Base-by-base conservation (phyloP, 192 early-diverging fungal species). In the Gonapodya prolifera region DNA sequence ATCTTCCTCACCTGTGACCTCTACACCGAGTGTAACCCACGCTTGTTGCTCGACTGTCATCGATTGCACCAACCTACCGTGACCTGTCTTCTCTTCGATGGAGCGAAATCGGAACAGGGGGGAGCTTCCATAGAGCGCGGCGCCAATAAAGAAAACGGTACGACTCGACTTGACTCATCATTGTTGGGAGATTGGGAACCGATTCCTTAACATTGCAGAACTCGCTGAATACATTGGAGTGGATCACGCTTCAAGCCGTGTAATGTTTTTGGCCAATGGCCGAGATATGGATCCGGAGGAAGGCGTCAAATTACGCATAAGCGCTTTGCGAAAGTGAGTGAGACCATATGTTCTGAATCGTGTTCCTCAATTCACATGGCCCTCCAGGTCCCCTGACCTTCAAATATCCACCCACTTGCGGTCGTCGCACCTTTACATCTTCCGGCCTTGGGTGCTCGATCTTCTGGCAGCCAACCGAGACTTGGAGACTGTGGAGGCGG, bases 381-480 rank as follows among this genome's bases (percentile, higher is more conserved):
- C 45, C 45, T 61, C 45, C 75, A 86, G 82, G 78, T 98, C 95
- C 79, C 94, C 95, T 2, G 86, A 87, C 0, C 83, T 97, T 75
- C 85, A 89, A 34, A 79, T 99, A 34, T 88, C 91, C 74, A 91
- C 92, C 69, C 87, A 92, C 69, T 86, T 98, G 78, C 90, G 92
- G 77, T 94, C 97, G 82, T 92, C 93, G 2, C 98, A 98, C 78
- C 75, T 97, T 30, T 99, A 98, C 78, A 88, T 98, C 16, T 93
- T 97, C 83, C 92, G 95, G 78, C 85, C 87, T 34, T 99, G 98
- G 98, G 91, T 99, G 0, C 81, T 97, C 74, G 95, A 98, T 82
- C 81, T 94, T 75, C 80, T 97, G 16, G 80, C 84, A 2, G 83
- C 81, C 17, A 82, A 85, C 80, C 85, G 92, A 80, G 86, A 84